Evolutionary conservation across 805 yeast genomes (phyloP).

Genomic region (Wickerhamiella azymoides): DNA sequence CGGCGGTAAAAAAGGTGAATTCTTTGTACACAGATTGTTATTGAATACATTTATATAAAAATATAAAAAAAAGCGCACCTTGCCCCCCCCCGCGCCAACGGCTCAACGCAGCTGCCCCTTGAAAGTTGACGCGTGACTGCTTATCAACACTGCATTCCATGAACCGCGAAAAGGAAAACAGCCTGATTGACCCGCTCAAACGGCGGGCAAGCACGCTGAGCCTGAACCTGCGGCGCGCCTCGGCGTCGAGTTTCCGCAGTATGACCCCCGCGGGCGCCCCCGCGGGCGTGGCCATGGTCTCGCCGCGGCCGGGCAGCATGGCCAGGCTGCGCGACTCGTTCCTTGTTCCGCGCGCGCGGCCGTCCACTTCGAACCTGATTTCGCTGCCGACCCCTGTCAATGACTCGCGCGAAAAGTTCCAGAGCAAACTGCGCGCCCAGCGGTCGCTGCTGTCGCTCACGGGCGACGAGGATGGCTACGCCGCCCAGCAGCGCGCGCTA

Average conservation of each 20-base stretch:
- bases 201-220: conserved; percentile 5
- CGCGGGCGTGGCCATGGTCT: background rate
- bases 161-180: background rate
- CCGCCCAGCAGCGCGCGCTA: conserved; percentile 26
- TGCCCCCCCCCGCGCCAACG: no score
- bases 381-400: conserved; percentile 48
- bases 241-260: background rate
- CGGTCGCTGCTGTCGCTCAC: conserved; percentile 34
- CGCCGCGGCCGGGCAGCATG: background rate
- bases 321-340: conserved; percentile 5
- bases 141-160: background rate
- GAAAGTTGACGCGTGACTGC: background rate
- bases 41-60: no score
- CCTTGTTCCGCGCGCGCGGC: conserved; percentile 3
- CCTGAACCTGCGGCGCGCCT: conserved; percentile 6
- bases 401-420: conserved; percentile 40
- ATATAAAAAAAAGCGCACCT: no score
- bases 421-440: conserved; percentile 38
- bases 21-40: no score
- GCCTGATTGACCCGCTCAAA: background rate
- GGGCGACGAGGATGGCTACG: conserved; percentile 18
- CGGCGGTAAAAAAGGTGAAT: no score
- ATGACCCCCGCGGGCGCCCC: no score
- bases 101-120: no score
- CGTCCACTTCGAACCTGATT: conserved; percentile 25